phyloP scores from a whole-genome alignment of 306 rosid species.

The Trifolium pratense region DNA sequence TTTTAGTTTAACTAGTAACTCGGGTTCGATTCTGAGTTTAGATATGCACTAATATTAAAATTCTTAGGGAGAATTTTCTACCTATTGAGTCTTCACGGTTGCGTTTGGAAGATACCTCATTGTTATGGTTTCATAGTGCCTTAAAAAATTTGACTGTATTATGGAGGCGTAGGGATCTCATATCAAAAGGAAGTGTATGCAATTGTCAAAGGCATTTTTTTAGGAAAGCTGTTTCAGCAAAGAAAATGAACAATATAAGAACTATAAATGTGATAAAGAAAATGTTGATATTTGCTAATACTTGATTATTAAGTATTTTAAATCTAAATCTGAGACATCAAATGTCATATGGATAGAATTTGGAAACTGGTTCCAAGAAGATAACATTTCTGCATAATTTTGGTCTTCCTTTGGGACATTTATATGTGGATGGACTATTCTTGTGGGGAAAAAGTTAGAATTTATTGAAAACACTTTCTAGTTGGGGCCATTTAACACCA shows the following conservation, averaged over 20 bases:
- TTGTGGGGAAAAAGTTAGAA: background rate
- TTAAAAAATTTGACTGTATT: background rate
- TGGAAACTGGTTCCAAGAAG: background rate
- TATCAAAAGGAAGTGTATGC: background rate
- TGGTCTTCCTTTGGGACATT: background rate
- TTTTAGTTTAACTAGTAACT: too few relatives aligned
- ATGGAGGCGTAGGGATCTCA: background rate
- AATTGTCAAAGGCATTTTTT: background rate
- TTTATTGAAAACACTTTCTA: background rate
- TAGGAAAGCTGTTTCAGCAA: conserved; percentile 12
- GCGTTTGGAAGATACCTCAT: too few relatives aligned
- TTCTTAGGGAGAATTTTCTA: too few relatives aligned
- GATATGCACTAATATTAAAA: too few relatives aligned
- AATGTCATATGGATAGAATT: background rate
- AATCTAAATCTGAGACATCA: background rate
- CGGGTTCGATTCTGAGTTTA: too few relatives aligned
- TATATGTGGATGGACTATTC: background rate
- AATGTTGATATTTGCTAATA: conserved; percentile 10
- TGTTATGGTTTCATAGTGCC: too few relatives aligned
- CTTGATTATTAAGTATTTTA: background rate
- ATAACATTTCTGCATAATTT: background rate
- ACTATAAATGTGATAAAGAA: background rate
- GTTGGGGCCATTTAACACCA: background rate
- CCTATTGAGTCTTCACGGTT: too few relatives aligned
- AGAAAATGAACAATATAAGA: background rate